These are phyloP conservation scores for Mollisia scopiformis DNA, from an alignment of 2,329 filamentous ascomycete species.

Conservation along the genomic window DNA sequence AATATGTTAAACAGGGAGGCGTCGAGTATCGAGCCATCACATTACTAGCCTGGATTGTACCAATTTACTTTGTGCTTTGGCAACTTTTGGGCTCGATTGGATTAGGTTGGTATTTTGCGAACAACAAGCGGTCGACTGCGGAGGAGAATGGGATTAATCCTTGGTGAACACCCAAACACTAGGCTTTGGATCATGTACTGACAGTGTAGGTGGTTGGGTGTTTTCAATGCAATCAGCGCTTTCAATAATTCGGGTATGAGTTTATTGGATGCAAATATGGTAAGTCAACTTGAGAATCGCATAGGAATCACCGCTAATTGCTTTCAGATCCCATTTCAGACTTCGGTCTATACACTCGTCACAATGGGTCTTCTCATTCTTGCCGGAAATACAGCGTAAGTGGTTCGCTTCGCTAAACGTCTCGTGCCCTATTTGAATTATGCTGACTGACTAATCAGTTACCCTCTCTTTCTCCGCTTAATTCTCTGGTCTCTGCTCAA, in stretches of 20 bases:
- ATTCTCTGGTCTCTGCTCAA: slow-evolving; percentile 57
- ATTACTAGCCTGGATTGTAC: slow-evolving; percentile 61
- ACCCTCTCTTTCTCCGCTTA: slow-evolving; percentile 64
- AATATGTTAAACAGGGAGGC: no score
- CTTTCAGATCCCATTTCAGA: slow-evolving; percentile 43
- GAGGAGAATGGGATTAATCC: slow-evolving; percentile 61
- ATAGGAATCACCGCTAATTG: neutral
- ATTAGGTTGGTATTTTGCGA: slow-evolving; percentile 62
- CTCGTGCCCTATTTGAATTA: neutral
- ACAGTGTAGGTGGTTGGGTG: slow-evolving; percentile 66
- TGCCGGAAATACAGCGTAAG: slow-evolving; percentile 62
- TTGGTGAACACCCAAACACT: no score
- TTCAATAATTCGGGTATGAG: slow-evolving; percentile 77
- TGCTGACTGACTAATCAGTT: slow-evolving; percentile 35
- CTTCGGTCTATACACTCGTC: slow-evolving; percentile 43
- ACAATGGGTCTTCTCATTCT: slow-evolving; percentile 60
- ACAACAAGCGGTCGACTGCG: slow-evolving; percentile 52
- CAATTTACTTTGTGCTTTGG: slow-evolving; percentile 61
- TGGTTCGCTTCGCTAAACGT: no score
- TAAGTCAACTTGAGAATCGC: slow-evolving; percentile 30
- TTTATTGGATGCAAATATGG: slow-evolving; percentile 67
- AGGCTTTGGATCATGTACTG: no score
- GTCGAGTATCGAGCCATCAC: slow-evolving; percentile 66
- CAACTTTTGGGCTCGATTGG: slow-evolving; percentile 62
- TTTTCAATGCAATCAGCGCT: slow-evolving; percentile 68